Evolutionary conservation across 73 alveolate species (phyloP), one percentile per base, ranked within the genome.

Genomic region (Stentor coeruleus): DNA sequence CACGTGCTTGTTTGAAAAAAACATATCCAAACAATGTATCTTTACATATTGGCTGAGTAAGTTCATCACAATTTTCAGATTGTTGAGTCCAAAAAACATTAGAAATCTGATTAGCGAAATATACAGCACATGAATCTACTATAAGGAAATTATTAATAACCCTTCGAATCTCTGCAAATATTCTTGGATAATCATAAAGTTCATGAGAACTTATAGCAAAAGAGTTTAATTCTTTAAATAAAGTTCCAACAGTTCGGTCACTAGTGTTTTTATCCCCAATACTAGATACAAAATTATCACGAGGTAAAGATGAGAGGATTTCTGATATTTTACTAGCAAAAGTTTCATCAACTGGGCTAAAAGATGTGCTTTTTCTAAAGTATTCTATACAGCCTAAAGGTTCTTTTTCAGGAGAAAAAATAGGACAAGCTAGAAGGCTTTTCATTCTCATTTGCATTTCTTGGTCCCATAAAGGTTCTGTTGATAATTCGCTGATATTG

Each of bases 381-480:
- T 28, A 66, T 66, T 66, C 79, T 1, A 66, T 66, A 0, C n/a
- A 20, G 0, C 49, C n/a, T 37, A 66, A 14, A 20, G 37, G 40
- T 66, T 66, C 42, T 20, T 66, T 33, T 20, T 66, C 37, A 28
- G 20, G 40, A 33, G n/a, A 28, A 33, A 66, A 66, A 33, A 66
- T 40, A 0, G 79, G 79, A 33, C 79, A 66, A 40, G 79, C n/a
- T 20, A 66, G 11, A 1, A 66, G 37, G 0, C 79, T 15, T 33
- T 31, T 66, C 79, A 66, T 66, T 40, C 33, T 66, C 26, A 20
- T 66, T 66, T 66, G n/a, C 36, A 11, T 26, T 20, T 66, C 79
- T 57, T 57, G 15, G 1, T 66, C 79, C 79, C 79, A 66, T 28
- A 66, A 40, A 66, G 79, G 79, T 66, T 66, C 79, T 26, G 39